Conservation (phyloP, 768 basidiomycete genomes). For the Lyophyllum shimeji region DNA sequence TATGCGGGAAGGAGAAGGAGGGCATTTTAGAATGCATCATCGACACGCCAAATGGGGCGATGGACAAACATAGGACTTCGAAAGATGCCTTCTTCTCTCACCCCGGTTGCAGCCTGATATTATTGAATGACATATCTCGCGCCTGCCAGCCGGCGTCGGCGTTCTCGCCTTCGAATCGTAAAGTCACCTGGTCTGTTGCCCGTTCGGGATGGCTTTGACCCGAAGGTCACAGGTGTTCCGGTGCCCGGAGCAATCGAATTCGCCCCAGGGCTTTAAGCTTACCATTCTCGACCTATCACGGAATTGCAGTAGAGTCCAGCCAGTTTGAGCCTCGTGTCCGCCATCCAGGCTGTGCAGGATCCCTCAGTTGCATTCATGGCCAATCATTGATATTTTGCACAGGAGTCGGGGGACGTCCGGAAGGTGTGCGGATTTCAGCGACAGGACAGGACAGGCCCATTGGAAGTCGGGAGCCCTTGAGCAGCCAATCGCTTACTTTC, state of each 20-base stretch:
- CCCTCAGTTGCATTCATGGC: neutral
- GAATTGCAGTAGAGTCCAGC: neutral
- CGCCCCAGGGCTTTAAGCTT: neutral
- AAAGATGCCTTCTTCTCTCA: slow-evolving; percentile 1
- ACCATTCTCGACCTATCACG: neutral
- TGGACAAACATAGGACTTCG: slow-evolving; percentile 9
- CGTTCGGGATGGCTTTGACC: neutral
- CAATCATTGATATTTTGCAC: neutral
- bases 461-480: slow-evolving; percentile 11
- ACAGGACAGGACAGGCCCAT: slow-evolving; percentile 12
- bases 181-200: slow-evolving; percentile 4
- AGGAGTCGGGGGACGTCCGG: neutral
- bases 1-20: slow-evolving; percentile 12
- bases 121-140: neutral
- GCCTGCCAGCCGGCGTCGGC: slow-evolving; percentile 4
- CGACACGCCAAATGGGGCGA: neutral
- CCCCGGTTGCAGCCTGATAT: slow-evolving; percentile 4
- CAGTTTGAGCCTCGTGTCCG: neutral
- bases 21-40: neutral
- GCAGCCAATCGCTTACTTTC: neutral
- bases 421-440: slow-evolving; percentile 2
- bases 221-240: neutral
- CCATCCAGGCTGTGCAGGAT: neutral
- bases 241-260: neutral
- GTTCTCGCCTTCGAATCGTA: slow-evolving; percentile 1